A percentile compares a stretch with the other conserved stretches of the same genome.
These are phyloP conservation scores for Haplosporangium sp. DNA, from an alignment of 371 early-diverging fungal species.

Conservation along the genomic window DNA sequence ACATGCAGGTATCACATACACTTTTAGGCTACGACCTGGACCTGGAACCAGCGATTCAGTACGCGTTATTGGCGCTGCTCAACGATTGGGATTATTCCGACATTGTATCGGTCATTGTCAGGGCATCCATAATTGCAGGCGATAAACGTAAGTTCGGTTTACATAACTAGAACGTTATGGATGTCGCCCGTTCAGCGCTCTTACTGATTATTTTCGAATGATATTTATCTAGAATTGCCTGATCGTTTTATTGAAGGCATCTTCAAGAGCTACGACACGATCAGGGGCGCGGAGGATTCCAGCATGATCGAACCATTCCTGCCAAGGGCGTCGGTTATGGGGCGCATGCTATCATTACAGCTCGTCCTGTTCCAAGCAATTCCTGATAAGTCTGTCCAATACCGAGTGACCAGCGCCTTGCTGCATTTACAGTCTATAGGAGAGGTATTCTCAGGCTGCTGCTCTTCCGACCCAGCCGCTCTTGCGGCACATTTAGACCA, in stretches of 20 bases:
- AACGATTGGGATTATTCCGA: constrained; percentile 53
- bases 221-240: constrained; percentile 27
- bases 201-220: neutral
- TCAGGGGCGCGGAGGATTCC: constrained; percentile 50
- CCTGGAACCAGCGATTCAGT: constrained; percentile 26
- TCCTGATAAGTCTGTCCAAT: constrained; percentile 42
- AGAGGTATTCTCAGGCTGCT: constrained; percentile 48
- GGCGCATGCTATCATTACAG: constrained; percentile 48
- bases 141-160: constrained; percentile 21
- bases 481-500: constrained; percentile 41
- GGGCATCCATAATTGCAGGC: constrained; percentile 11
- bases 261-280: constrained; percentile 41
- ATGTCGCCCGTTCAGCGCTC: too few relatives aligned
- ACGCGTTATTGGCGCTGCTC: constrained; percentile 33
- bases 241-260: constrained; percentile 45
- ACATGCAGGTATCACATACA: neutral
- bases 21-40: constrained; percentile 26
- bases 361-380: constrained; percentile 45
- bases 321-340: constrained; percentile 36
- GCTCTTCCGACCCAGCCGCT: constrained; percentile 36
- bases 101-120: constrained; percentile 29
- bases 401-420: constrained; percentile 31
- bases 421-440: constrained; percentile 49
- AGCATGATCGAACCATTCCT: constrained; percentile 34
- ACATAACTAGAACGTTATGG: neutral